phyloP scores from a whole-genome alignment of 1,284 basidiomycete genomes.

The Cutaneotrichosporon cutaneum region DNA sequence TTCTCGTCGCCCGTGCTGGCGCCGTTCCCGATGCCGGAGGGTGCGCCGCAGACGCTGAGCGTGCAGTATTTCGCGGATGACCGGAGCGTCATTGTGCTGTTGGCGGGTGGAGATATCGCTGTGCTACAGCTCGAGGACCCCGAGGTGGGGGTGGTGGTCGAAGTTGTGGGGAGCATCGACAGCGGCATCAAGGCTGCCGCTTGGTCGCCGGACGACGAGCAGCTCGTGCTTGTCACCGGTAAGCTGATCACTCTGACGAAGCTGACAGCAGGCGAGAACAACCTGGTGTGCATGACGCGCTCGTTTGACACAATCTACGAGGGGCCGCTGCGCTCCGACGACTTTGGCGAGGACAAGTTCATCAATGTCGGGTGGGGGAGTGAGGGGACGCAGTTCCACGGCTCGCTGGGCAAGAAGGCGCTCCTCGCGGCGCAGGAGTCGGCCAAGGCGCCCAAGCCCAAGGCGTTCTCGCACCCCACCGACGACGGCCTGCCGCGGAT shows the following conservation, averaged over 20 bases:
- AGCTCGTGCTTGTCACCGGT: slow-evolving; percentile 78
- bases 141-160: slow-evolving; percentile 61
- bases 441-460: slow-evolving; percentile 57
- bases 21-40: slow-evolving; percentile 35
- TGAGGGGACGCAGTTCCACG: slow-evolving; percentile 96
- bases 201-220: slow-evolving; percentile 89
- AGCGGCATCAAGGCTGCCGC: slow-evolving; percentile 75
- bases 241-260: slow-evolving; percentile 17
- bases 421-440: slow-evolving; percentile 55
- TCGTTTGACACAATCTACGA: slow-evolving; percentile 87
- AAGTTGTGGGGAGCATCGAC: slow-evolving; percentile 83
- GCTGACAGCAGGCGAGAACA: slow-evolving; percentile 63
- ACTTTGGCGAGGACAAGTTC: slow-evolving; percentile 86
- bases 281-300: slow-evolving; percentile 83
- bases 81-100: slow-evolving; percentile 63
- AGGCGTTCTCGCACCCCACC: slow-evolving; percentile 56
- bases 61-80: slow-evolving; percentile 68
- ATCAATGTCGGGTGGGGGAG: slow-evolving; percentile 98
- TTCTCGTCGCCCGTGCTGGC: slow-evolving; percentile 39
- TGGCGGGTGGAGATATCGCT: slow-evolving; percentile 74
- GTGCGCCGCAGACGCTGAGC: slow-evolving; percentile 59
- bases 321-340: slow-evolving; percentile 65
- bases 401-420: slow-evolving; percentile 85
- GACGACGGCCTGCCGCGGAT: slow-evolving; percentile 74
- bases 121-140: slow-evolving; percentile 57